Percentiles rank a stretch among this genome's conserved stretches.
Evolutionary conservation across 495 filamentous ascomycete species (phyloP).

Genomic region (Parathielavia hyrcaniae): DNA sequence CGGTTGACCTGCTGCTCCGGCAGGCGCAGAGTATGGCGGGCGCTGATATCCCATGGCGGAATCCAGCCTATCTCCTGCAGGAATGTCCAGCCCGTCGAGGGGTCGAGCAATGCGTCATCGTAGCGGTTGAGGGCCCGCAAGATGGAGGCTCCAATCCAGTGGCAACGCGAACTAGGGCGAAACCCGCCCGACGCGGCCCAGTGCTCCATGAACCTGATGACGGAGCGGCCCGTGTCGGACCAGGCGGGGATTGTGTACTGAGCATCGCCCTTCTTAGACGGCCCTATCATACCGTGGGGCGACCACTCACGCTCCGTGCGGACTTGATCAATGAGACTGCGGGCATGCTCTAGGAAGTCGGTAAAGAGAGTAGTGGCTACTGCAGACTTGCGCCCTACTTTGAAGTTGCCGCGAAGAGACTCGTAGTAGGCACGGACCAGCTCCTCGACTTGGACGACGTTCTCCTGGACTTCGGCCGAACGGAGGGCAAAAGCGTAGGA

Average conservation of each 20-base stretch:
- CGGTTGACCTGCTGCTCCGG: conserved; percentile 45
- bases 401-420: not conserved
- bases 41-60: conserved; percentile 69
- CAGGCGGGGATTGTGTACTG: conserved; percentile 27
- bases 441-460: conserved; percentile 27
- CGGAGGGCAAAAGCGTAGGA: conserved; percentile 38
- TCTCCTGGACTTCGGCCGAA: conserved; percentile 27
- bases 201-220: conserved; percentile 65
- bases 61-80: conserved; percentile 83
- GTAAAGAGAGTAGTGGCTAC: conserved; percentile 8
- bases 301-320: conserved; percentile 57
- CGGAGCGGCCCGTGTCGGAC: conserved; percentile 46
- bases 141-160: conserved; percentile 61
- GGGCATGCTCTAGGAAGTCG: conserved; percentile 60
- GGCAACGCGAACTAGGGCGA: conserved; percentile 39
- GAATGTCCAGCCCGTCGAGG: conserved; percentile 57
- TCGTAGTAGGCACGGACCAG: conserved; percentile 34
- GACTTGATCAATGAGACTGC: conserved; percentile 57
- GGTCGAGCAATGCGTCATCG: conserved; percentile 47
- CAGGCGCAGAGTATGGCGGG: conserved; percentile 56
- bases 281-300: conserved; percentile 47
- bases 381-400: not conserved
- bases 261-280: conserved; percentile 29
- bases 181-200: conserved; percentile 57
- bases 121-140: conserved; percentile 70